A percentile compares a stretch with the other conserved stretches of the same genome.
Evolutionary conservation across 129 eudicot species (phyloP).

Genomic region (carrot (Daucus carota)): DH1_v3.0 NC_030382.2:35167001-35167500

Average conservation of each 20-base stretch:
- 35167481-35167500: slow-evolving; percentile 34
- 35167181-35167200: slow-evolving; percentile 25
- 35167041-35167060: slow-evolving; percentile 8
- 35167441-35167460: slow-evolving; percentile 10
- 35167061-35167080: slow-evolving; percentile 12
- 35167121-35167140: slow-evolving; percentile 32
- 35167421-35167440: slow-evolving; percentile 10
- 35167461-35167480: slow-evolving; percentile 21
- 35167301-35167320: slow-evolving; percentile 5
- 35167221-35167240: slow-evolving; percentile 36
- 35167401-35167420: slow-evolving; percentile 24
- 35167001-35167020: background rate
- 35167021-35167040: background rate
- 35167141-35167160: slow-evolving; percentile 21
- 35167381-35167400: slow-evolving; percentile 20
- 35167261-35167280: slow-evolving; percentile 14
- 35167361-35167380: background rate
- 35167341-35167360: background rate
- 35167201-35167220: slow-evolving; percentile 30
- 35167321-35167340: slow-evolving; percentile 15
- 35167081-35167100: slow-evolving; percentile 19
- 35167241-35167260: slow-evolving; percentile 21
- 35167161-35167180: slow-evolving; percentile 27
- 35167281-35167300: background rate
- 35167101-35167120: slow-evolving; percentile 24